phyloP scores from a whole-genome alignment of 176 grass and related monocot species.

The Eragrostis curvula region DNA sequence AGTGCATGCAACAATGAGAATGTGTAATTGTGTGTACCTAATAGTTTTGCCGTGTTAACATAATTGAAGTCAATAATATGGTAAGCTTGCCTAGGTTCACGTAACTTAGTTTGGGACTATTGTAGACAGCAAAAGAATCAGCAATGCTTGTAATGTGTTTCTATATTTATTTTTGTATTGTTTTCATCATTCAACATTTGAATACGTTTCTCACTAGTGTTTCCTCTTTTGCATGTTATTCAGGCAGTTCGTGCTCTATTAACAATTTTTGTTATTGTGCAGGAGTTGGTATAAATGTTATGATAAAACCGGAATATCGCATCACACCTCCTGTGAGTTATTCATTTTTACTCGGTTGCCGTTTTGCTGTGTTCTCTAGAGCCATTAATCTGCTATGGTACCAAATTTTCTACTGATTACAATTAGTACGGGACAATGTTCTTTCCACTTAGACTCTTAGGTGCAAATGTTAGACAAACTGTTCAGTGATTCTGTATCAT shows the following conservation, averaged over 20 bases:
- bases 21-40: background rate
- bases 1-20: background rate
- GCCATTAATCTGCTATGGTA: background rate
- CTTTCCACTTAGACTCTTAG: background rate
- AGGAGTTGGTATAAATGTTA: slow-evolving; percentile 77
- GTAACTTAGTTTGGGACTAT: background rate
- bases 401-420: background rate
- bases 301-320: slow-evolving; percentile 86
- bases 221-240: background rate
- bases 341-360: slow-evolving; percentile 5
- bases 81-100: background rate
- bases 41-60: background rate
- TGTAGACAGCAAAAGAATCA: background rate
- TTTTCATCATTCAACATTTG: background rate
- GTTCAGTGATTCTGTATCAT: background rate
- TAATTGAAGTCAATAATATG: background rate
- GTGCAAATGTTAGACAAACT: background rate
- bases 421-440: background rate
- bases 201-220: background rate
- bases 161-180: too few relatives aligned
- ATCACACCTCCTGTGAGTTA: slow-evolving; percentile 83
- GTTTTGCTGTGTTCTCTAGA: slow-evolving; percentile 15
- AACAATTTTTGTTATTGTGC: slow-evolving; percentile 23
- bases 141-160: background rate
- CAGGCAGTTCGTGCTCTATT: background rate